Base-by-base conservation (phyloP, 1,284 basidiomycete species). In the Ceratobasidium sp. region DNA sequence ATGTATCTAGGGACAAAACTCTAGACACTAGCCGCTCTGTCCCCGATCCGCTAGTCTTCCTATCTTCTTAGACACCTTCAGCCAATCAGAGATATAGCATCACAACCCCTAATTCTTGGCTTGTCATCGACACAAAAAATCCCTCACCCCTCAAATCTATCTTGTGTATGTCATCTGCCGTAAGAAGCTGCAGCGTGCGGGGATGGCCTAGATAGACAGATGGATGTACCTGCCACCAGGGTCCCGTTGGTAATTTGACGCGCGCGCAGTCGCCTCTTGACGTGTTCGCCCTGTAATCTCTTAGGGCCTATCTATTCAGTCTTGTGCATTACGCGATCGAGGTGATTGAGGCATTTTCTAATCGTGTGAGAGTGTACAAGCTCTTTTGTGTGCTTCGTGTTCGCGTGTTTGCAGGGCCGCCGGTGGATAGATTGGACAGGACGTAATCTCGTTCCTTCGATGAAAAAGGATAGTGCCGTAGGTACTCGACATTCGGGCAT, bases 141-240 rank as follows among this genome's bases (percentile, higher is more conserved):
- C 42, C 60, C 71, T 63, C 71, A 74, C 26, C 71, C 71, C 71
- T 74, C 71, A 47, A 74, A 74, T 74, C 67, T n/a, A 17, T 60
- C 33, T 33, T 20, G 28, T 37, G n/a, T n/a, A 60, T 60, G 56
- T 60, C 56, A 60, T 60, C 56, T 60, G 56, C 56, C 56, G 33
- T 33, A 60, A 37, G 56, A 0, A 37, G 13, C n/a, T 17, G 26
- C 6, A 23, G 33, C 33, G 7, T 60, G 56, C 56, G 56, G 56
- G 56, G 56, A 60, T 60, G 31, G 26, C 53, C 53, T 56, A 56
- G 49, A 53, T 53, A 53, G 10, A 53, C 49, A 53, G 5, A n/a
- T 20, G 26, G 33, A 60, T 33, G 33, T 56, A 26, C 53, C 28
- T 60, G 33, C 56, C 56, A 60, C 56, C 17, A 37, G 10, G 33